Base-by-base conservation (phyloP, 345 rosid species). In the Populus davidiana region DNA sequence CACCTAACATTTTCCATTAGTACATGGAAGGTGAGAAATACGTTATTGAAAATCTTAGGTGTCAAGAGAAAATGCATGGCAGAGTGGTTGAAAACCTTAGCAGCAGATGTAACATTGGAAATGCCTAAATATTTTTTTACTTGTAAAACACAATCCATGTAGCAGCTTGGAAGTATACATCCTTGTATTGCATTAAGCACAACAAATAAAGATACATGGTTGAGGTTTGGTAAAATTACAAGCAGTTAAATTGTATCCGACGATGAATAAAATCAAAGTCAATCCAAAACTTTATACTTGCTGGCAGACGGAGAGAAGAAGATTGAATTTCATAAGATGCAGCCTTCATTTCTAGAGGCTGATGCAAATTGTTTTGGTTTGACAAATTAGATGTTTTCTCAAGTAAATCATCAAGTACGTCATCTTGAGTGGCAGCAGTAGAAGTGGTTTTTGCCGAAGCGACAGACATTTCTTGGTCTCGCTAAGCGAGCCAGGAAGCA, bases 211-310 rank as follows among this genome's bases (percentile, higher is more conserved):
- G 50, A 69, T 82, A 72, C 69, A 68, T 3, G 59, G 31, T 75
- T 52, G 39, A 25, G 65, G 69, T 14, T 50, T 36, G 70, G 77
- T 59, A 64, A 25, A 23, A 16, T 33, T 38, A 63, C 67, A 63
- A 52, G 52, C n/a, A 8, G 80, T 87, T 83, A 90, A 70, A 94
- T 82, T 17, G 94, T 88, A 69, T 92, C 97, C 39, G 90, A 86
- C 98, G 96, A 94, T 16, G 94, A 91, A 27, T 27, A 27, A 27
- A 27, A 81, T 89, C 91, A 85, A 92, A 94, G 81, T 94, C 97
- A 70, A 33, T 90, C 91, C 83, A 91, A 82, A 67, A 84, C 89
- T 81, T 82, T 75, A 6, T 95, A 87, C 73, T 84, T 88, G 2
- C 85, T 61, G 52, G 73, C 85, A 21, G 85, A 75, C 5, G 73